phyloP scores from a whole-genome alignment of 345 rosid species.

The Euphorbia tirucalli region DNA sequence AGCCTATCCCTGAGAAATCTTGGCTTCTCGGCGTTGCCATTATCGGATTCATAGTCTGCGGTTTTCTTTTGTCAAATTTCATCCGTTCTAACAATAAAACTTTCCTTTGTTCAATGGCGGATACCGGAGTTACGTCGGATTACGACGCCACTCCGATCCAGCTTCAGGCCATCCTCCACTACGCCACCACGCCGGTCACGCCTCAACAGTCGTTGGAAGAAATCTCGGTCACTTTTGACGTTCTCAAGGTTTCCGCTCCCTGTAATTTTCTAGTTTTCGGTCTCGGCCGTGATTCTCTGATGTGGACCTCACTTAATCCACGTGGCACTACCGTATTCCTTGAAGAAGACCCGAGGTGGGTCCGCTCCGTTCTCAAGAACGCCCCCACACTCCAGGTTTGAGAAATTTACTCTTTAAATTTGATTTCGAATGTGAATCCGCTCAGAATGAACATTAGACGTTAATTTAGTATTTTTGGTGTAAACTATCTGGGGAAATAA shows the following conservation, averaged over 20 bases:
- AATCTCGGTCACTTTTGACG: constrained; percentile 39
- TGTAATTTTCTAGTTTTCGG: constrained; percentile 69
- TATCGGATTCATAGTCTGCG: constrained; percentile 46
- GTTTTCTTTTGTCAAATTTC: constrained; percentile 40
- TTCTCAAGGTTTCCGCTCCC: constrained; percentile 39
- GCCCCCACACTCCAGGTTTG: constrained; percentile 34
- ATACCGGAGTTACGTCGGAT: constrained; percentile 7
- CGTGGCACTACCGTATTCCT: constrained; percentile 67
- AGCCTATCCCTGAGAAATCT: constrained; percentile 28
- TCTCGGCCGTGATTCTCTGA: constrained; percentile 66
- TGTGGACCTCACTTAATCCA: constrained; percentile 77
- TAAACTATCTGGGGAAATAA: no score
- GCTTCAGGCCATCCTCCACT: constrained; percentile 52
- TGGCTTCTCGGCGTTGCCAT: constrained; percentile 32
- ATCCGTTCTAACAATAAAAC: constrained; percentile 36
- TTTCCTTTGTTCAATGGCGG: constrained; percentile 41
- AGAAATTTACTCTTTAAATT: no score
- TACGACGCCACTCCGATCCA: constrained; percentile 36
- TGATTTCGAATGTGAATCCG: no score
- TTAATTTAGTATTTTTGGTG: no score
- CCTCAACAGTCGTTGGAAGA: constrained; percentile 47
- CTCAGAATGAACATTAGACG: no score
- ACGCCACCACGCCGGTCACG: constrained; percentile 43
- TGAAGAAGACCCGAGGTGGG: constrained; percentile 72
- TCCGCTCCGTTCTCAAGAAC: constrained; percentile 42